Evolutionary conservation across 73 alveolate species (phyloP).

Genomic region (Paramecium octaurelia): DNA sequence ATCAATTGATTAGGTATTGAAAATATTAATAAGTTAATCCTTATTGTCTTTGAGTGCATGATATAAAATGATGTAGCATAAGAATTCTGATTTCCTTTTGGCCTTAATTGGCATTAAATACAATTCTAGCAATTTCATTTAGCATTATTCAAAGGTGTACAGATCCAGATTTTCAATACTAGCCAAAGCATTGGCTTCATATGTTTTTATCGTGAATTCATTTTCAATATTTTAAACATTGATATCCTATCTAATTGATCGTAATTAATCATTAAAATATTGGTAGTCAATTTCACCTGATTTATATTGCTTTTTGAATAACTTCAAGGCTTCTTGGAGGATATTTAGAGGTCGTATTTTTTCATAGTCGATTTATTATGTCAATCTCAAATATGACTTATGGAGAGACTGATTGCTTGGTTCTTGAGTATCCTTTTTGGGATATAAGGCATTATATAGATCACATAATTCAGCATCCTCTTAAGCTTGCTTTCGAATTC

Average conservation of each 20-base stretch:
- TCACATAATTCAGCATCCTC: constrained; percentile 10
- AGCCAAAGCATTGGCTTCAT: background rate
- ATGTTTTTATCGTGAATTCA: background rate
- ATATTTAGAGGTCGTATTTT: background rate
- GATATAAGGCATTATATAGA: background rate
- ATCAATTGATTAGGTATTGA: background rate
- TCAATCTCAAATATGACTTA: background rate
- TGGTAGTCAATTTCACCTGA: background rate
- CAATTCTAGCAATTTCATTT: background rate
- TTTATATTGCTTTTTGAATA: background rate
- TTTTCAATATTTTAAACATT: background rate
- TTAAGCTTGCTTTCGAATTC: background rate
- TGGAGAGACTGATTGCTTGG: background rate
- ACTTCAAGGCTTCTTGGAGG: background rate
- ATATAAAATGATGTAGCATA: background rate
- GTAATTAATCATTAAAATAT: background rate
- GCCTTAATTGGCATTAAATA: background rate
- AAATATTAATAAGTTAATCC: background rate
- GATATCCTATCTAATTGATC: background rate
- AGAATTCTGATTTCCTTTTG: background rate
- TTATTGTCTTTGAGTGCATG: background rate
- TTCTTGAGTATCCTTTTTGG: background rate
- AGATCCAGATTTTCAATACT: background rate
- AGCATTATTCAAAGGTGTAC: background rate
- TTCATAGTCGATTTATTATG: background rate